A percentile compares a stretch with the other conserved stretches of the same genome.
phyloP scores from a whole-genome alignment of 495 filamentous ascomycete species.

The Lepidopterella palustris region DNA sequence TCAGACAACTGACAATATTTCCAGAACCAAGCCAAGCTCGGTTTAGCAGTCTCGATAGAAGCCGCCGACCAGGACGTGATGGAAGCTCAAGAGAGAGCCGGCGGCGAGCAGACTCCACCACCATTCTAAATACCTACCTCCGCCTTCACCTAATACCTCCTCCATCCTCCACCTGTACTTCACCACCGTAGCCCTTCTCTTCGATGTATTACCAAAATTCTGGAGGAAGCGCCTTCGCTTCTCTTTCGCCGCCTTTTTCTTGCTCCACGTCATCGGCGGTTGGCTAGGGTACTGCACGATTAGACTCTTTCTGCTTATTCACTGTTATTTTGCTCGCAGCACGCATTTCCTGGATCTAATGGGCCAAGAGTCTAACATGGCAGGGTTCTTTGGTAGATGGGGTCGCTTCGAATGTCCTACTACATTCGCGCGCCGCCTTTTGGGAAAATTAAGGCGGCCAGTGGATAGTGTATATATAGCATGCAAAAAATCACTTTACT shows the following conservation, averaged over 20 bases:
- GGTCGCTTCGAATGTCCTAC: too few relatives aligned
- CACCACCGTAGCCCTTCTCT: constrained; percentile 24
- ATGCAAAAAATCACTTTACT: constrained; percentile 18
- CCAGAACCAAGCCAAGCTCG: constrained; percentile 91
- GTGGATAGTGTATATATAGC: constrained; percentile 23
- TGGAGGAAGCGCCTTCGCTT: constrained; percentile 9
- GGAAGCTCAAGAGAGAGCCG: constrained; percentile 73
- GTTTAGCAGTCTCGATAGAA: constrained; percentile 91
- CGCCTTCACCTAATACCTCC: constrained; percentile 1
- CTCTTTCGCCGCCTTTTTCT: constrained; percentile 16
- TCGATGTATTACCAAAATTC: constrained; percentile 29
- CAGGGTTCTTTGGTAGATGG: neutral
- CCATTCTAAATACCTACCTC: constrained; percentile 32
- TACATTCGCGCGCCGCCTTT: too few relatives aligned
- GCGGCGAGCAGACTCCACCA: constrained; percentile 33
- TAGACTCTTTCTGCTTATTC: constrained; percentile 18
- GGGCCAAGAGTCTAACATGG: constrained; percentile 8
- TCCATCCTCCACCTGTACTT: constrained; percentile 6
- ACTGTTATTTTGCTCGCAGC: neutral
- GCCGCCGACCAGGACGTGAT: constrained; percentile 81
- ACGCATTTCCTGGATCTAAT: constrained; percentile 25
- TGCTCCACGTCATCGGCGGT: constrained; percentile 13
- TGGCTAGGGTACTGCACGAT: constrained; percentile 24
- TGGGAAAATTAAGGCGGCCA: neutral
- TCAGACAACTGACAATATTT: constrained; percentile 6